Percentiles rank a stretch among this genome's conserved stretches.
phyloP scores from a whole-genome alignment of 2,329 filamentous ascomycete genomes.

The Ascochyta fabae region DNA sequence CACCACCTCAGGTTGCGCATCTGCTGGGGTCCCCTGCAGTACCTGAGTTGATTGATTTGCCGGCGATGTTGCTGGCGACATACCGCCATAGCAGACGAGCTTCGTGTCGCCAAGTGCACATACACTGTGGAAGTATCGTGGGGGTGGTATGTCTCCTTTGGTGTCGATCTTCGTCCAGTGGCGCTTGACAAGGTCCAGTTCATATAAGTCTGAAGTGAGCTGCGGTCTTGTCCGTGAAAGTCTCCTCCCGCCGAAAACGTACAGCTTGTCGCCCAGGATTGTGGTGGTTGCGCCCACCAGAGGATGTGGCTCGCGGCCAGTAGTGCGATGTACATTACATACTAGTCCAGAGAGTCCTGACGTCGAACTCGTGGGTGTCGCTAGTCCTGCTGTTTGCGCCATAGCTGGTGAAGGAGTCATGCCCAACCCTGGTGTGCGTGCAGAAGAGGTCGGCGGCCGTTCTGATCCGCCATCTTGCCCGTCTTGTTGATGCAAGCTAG shows the following conservation, averaged over 20 bases:
- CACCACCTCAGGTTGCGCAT: constrained; percentile 82
- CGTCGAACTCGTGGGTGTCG: constrained; percentile 53
- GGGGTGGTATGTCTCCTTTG: constrained; percentile 82
- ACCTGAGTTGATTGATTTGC: constrained; percentile 45
- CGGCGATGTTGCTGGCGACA: constrained; percentile 76
- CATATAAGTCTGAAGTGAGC: constrained; percentile 89
- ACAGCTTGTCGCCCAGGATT: constrained; percentile 91
- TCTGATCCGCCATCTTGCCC: constrained; percentile 51
- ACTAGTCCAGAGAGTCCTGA: constrained; percentile 70
- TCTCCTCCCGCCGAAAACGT: constrained; percentile 92
- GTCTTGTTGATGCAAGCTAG: constrained; percentile 54
- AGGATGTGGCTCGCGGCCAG: constrained; percentile 87
- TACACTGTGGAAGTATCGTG: constrained; percentile 96
- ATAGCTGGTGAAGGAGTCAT: constrained; percentile 53
- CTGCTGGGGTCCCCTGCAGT: constrained; percentile 52
- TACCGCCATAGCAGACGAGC: constrained; percentile 96
- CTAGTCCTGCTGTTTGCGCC: constrained; percentile 45
- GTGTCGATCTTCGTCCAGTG: constrained; percentile 94
- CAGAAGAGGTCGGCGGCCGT: constrained; percentile 38
- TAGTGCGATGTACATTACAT: constrained; percentile 79
- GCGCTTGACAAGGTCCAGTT: constrained; percentile 85
- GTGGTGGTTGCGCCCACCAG: constrained; percentile 95
- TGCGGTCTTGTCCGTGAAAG: constrained; percentile 83
- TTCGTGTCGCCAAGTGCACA: constrained; percentile 94
- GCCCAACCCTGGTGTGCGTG: constrained; percentile 49